Percentiles rank a stretch among this genome's conserved stretches.
Conservation (phyloP, 441 rosid genomes). For the Mallotus repandus region DNA sequence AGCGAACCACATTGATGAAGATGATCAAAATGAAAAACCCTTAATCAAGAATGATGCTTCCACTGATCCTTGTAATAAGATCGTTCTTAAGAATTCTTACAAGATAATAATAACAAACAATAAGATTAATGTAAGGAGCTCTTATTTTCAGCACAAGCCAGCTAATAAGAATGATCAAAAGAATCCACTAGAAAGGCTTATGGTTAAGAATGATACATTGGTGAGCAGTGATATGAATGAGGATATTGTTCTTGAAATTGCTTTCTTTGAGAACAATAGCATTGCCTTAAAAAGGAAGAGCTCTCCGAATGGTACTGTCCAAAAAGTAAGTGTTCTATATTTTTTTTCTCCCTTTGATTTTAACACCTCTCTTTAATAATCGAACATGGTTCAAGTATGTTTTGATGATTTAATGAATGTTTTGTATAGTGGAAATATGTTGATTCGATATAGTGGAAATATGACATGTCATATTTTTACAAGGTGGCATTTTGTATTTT, state of each 20-base stretch:
- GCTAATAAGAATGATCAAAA: conserved; percentile 34
- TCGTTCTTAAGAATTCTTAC: conserved; percentile 23
- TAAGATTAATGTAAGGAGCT: conserved; percentile 37
- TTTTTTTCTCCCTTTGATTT: background rate
- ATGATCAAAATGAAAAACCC: conserved; percentile 31
- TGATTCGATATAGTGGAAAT: too few species aligned
- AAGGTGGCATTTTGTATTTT: too few species aligned
- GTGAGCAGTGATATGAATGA: conserved; percentile 19
- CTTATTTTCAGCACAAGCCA: conserved; percentile 43
- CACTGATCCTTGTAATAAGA: conserved; percentile 27
- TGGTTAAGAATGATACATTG: conserved; percentile 26
- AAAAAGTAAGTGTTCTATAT: conserved; percentile 36
- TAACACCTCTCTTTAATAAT: background rate
- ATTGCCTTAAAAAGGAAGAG: conserved; percentile 56
- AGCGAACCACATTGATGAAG: conserved; percentile 31
- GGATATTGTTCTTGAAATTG: conserved; percentile 25
- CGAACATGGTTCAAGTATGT: too few species aligned
- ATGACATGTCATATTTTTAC: too few species aligned
- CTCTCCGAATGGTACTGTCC: conserved; percentile 29
- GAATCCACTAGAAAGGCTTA: conserved; percentile 30
- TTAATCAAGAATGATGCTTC: conserved; percentile 24
- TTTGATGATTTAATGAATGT: too few species aligned
- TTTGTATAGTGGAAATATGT: too few species aligned
- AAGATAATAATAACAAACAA: conserved; percentile 29
- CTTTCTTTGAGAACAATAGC: conserved; percentile 26